These are phyloP conservation scores for Gynandropsis gynandra DNA, from an alignment of 345 rosid genomes.

Conservation along the genomic window DNA sequence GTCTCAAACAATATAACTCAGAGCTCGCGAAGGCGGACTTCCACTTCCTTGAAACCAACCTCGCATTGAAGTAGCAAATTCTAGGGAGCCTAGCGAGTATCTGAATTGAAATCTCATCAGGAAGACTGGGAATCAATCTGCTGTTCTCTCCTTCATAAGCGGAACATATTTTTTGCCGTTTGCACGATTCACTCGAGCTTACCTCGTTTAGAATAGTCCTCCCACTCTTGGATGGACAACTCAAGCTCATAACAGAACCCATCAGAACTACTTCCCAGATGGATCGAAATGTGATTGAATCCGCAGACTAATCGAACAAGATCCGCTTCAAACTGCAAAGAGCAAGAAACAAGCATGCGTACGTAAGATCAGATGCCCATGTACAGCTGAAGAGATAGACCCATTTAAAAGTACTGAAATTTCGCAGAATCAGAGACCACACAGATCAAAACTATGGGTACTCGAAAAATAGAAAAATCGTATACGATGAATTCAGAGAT, in stretches of 20 bases:
- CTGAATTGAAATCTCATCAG: constrained; percentile 80
- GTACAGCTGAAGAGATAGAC: too few species aligned
- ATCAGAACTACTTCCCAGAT: constrained; percentile 13
- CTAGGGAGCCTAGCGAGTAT: constrained; percentile 82
- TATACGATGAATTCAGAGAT: too few species aligned
- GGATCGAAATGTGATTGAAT: not conserved
- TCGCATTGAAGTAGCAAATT: constrained; percentile 45
- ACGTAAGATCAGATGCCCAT: not conserved
- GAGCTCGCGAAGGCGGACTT: constrained; percentile 45
- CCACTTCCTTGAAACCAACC: constrained; percentile 65
- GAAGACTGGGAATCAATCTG: constrained; percentile 72
- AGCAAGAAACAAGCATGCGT: not conserved
- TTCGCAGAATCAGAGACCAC: too few species aligned
- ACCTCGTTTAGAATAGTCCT: constrained; percentile 15
- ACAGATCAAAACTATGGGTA: too few species aligned
- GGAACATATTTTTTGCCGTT: constrained; percentile 25
- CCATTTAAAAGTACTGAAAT: too few species aligned
- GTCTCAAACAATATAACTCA: constrained; percentile 58
- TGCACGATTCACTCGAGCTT: constrained; percentile 22
- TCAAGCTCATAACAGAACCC: constrained; percentile 39
- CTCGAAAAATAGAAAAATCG: too few species aligned
- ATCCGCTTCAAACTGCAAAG: constrained; percentile 16
- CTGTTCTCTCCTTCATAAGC: constrained; percentile 30
- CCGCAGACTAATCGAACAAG: not conserved
- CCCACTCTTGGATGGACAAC: constrained; percentile 27